Conservation (phyloP, 2,329 filamentous ascomycete species). For the Ceratocystis variospora region DNA sequence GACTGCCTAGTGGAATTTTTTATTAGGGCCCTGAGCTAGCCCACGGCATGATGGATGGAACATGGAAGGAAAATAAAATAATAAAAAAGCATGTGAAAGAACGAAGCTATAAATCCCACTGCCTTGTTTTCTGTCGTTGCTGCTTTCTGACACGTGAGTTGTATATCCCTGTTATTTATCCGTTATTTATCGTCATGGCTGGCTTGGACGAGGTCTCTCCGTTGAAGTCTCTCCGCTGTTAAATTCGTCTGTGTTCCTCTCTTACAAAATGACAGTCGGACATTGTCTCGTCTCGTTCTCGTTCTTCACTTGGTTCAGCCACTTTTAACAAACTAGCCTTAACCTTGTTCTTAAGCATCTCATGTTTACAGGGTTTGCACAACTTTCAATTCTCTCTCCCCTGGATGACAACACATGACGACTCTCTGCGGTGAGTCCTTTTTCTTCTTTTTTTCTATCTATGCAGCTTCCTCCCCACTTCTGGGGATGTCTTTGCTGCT, state of each 20-base stretch:
- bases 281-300: neutral
- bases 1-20: neutral
- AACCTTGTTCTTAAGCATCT: neutral
- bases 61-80: neutral
- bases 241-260: too few species aligned
- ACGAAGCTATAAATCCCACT: neutral
- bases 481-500: neutral
- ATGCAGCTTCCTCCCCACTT: neutral
- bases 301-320: neutral
- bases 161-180: too few species aligned
- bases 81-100: neutral
- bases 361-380: neutral
- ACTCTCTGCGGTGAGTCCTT: too few species aligned
- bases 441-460: too few species aligned
- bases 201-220: too few species aligned
- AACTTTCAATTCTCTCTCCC: too few species aligned
- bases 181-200: too few species aligned
- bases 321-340: neutral
- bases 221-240: too few species aligned
- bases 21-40: neutral
- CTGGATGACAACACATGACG: too few species aligned
- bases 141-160: neutral
- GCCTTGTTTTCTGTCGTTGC: neutral
- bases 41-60: neutral
- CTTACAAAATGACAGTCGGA: neutral